Evolutionary conservation across 345 rosid genomes (phyloP), one percentile per base, ranked within the genome.

Genomic region (Anastatica hierochuntica): DNA sequence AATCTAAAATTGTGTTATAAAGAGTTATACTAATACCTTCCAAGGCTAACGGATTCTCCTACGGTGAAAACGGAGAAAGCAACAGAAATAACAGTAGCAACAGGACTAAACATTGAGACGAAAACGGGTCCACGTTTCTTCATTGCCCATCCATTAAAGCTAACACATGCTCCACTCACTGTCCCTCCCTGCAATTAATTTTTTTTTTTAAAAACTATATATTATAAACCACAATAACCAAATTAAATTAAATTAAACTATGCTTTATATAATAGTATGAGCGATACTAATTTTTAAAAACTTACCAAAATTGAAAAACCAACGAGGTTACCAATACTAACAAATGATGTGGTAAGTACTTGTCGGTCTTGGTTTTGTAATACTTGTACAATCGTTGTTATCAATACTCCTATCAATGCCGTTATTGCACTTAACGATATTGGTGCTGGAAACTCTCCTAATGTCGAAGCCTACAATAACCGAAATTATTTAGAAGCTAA

Each of bases 81-180:
- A 45, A 85, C 83, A 0, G 95, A 75, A 38, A 80, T 63, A 44
- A 83, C 79, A 0, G 95, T 83, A 7, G 78, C 76, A 21, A 83
- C 74, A 26, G 99, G 99, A 72, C 64, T 82, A 59, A 94, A 94
- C 85, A 88, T 68, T 47, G 99, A 80, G 9, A 76, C 92, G 10
- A 85, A 56, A 61, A 94, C 97, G 1, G 95, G 95, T 40, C 99
- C 99, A 40, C 82, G 74, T 70, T 83, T 83, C 82, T 77, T 85
- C 80, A 85, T 74, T 11, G 92, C 97, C 99, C 95, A 94, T 53
- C 85, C 92, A 43, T 72, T 85, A 77, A 94, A 94, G 73, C 97
- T 89, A 14, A 82, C 65, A 62, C 79, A 76, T 15, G 74, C 80
- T 58, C 97, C 97, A 10, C 78, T 49, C 41, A 79, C 73, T 1